Evolutionary conservation across 179 eudicot genomes (phyloP), one percentile per base, ranked within the genome.

Genomic region (Drosera spatulata): DNA sequence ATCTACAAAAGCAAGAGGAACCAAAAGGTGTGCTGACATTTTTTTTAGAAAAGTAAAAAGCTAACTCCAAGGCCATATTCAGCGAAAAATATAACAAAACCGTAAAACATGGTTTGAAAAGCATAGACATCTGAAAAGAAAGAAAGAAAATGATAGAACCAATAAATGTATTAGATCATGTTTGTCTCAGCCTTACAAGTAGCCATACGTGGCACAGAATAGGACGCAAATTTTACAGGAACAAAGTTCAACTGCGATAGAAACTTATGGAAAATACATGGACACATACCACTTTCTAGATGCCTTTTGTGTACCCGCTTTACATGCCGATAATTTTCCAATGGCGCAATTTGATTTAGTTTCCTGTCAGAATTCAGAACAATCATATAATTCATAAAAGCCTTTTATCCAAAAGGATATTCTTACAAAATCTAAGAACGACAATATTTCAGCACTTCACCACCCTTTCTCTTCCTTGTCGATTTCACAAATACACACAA

Each of bases 241-340:
- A 15, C 5, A 50, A 4, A 50, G 13, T 4, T 15, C 13, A 50
- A 50, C 53, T 10, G 13, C 5, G 49, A 10, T 7, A 10, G 2
- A 11, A 11, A 66, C 67, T 53, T n/a, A 6, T 7, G 46, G 59
- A 11, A 49, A 58, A 22, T 22, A 0, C 33, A 22, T 22, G 41
- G 62, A 61, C 60, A 50, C 66, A 59, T 60, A 84, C 94, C 88
- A 50, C 69, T 79, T 56, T 73, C 79, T 64, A 65, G 69, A 54
- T 58, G 61, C 39, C 61, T 73, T 82, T 75, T 91, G 40, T 77
- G 84, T 53, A 89, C 82, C 41, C 99, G 85, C 70, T 93, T 93
- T 70, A 91, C 88, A 81, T 93, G 99, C 56, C 86, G 88, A 55
- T 85, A 76, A 72, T 75, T 75, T 73, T 84, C 96, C 70, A 88